Evolutionary conservation across 2,329 filamentous ascomycete genomes (phyloP), one percentile per base, ranked within the genome.

Genomic region (Fusarium nodosum): DNA sequence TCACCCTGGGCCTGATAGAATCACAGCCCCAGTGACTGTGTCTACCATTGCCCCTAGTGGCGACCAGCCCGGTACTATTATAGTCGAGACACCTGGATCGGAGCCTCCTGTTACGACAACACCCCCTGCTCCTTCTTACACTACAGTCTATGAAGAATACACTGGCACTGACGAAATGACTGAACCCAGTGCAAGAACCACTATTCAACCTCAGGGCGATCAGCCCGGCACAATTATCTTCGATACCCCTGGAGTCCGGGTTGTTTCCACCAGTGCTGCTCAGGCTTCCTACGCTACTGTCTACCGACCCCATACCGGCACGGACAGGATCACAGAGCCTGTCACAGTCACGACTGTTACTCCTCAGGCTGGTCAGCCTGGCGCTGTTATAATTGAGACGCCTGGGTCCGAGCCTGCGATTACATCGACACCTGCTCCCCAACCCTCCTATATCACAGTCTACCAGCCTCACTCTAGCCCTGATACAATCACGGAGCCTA

Each of bases 221-320:
- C 53, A 64, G 30, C 66, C 66, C 4, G 62, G 66, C 4, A 69
- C 66, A 7, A 53, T 69, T 15, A 56, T 69, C 7, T 67, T 70
- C 13, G 61, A 70, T 15, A 69, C 66, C 5, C 66, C 66, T 22
- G 56, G 33, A 26, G 54, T 59, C 20, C 48, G 45, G 16, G 36
- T 55, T 1, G 16, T 51, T 18, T 61, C 62, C 13, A 66, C 56
- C 4, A 52, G 34, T 45, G 34, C 45, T 41, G 47, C 42, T 9
- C 56, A 52, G 13, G 44, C 55, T n/a, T 50, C 66, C 7, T 69
- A 70, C 16, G 26, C 56, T 13, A 69, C 65, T 8, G 47, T 61
- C 0, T 68, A 68, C 26, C 51, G 20, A 5, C 56, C 62, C 2
- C 46, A 66, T 8, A 51, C 56, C 15, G 62, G 64, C 3, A 6